Percentiles rank a stretch among this genome's conserved stretches.
These are phyloP conservation scores for Hymenoscyphus linearis DNA, from an alignment of 2,329 filamentous ascomycete genomes.

Conservation along the genomic window DNA sequence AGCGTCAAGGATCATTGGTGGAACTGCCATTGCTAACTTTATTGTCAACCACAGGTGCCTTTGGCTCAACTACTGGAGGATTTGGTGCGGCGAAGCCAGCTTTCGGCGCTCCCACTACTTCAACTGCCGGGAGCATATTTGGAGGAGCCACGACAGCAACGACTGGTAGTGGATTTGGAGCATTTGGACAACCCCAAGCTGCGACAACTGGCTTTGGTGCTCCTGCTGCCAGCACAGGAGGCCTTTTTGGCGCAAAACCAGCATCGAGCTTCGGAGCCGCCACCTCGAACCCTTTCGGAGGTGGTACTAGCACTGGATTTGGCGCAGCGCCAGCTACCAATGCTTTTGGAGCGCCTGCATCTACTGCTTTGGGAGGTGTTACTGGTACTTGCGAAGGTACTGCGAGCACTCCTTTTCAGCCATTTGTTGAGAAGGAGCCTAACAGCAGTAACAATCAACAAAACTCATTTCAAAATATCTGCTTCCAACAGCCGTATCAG, in stretches of 20 bases:
- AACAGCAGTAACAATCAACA: constrained; percentile 45
- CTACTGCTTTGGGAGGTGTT: constrained; percentile 42
- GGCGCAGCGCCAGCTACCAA: constrained; percentile 37
- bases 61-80: constrained; percentile 38
- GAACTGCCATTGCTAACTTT: constrained; percentile 17
- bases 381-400: constrained; percentile 63
- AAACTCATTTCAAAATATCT: constrained; percentile 72
- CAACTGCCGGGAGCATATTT: constrained; percentile 47
- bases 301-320: constrained; percentile 31
- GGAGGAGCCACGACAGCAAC: constrained; percentile 36
- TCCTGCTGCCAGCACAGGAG: constrained; percentile 20
- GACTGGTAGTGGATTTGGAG: constrained; percentile 39
- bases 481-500: constrained; percentile 74
- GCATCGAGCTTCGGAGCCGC: constrained; percentile 32
- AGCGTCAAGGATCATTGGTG: background rate
- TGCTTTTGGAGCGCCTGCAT: constrained; percentile 38
- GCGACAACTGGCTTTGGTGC: constrained; percentile 23
- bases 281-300: constrained; percentile 28
- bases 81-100: constrained; percentile 35
- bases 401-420: constrained; percentile 60
- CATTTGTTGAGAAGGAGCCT: constrained; percentile 68
- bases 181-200: constrained; percentile 15
- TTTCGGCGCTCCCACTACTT: constrained; percentile 42
- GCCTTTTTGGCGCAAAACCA: constrained; percentile 26
- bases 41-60: constrained; percentile 30